Conservation (phyloP, 306 rosid species). For the Mucuna pruriens region DNA sequence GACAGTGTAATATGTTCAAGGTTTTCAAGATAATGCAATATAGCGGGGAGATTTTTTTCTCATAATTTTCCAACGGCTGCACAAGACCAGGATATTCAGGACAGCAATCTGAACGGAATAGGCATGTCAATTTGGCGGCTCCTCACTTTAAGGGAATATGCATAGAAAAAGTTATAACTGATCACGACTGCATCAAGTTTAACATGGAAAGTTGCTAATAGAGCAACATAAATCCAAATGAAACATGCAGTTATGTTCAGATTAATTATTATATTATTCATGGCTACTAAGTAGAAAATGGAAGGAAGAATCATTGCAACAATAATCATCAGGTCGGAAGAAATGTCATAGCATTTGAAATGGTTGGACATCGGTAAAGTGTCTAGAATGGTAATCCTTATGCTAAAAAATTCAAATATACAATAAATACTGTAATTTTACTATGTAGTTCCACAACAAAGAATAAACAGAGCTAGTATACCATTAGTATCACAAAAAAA, state of each 20-base stretch:
- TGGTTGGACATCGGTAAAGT: neutral
- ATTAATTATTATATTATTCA: neutral
- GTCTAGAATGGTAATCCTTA: slow-evolving; percentile 21
- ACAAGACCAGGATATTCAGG: neutral
- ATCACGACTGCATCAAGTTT: neutral
- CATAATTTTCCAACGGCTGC: neutral
- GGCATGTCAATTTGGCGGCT: neutral
- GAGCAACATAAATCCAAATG: neutral
- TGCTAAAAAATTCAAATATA: slow-evolving; percentile 37
- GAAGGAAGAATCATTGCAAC: neutral
- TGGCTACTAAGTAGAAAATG: neutral
- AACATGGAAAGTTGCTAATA: neutral
- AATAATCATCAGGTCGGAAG: neutral
- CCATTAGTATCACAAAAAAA: slow-evolving; percentile 27
- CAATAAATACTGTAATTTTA: slow-evolving; percentile 29
- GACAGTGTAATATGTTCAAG: neutral
- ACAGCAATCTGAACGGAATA: neutral
- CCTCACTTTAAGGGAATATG: neutral
- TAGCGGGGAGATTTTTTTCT: neutral
- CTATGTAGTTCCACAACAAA: slow-evolving; percentile 18
- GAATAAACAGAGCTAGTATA: slow-evolving; percentile 28
- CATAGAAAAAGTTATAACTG: neutral
- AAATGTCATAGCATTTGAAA: neutral
- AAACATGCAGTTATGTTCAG: neutral
- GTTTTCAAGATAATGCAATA: neutral